These are phyloP conservation scores for Teratosphaeria destructans DNA, from an alignment of 2,329 filamentous ascomycete species.

Conservation along the genomic window DNA sequence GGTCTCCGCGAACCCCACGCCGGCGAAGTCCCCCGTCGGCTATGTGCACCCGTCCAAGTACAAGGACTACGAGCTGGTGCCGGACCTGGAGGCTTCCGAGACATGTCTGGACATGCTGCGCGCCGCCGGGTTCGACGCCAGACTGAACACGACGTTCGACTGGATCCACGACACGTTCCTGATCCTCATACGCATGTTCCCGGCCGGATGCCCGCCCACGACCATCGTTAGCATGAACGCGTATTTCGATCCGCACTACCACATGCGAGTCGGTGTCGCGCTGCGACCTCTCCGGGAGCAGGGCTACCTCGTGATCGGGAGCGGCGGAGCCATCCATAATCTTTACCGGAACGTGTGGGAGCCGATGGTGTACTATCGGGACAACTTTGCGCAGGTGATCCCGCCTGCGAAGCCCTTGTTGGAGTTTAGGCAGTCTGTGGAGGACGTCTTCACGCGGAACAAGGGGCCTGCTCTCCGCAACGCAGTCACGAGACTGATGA, in stretches of 20 bases:
- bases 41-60: conserved; percentile 59
- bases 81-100: conserved; percentile 46
- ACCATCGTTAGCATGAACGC: conserved; percentile 49
- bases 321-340: conserved; percentile 59
- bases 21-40: conserved; percentile 53
- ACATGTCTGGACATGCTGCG: conserved; percentile 42
- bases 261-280: conserved; percentile 47
- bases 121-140: conserved; percentile 44
- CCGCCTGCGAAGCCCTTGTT: conserved; percentile 52
- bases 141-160: conserved; percentile 47
- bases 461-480: conserved; percentile 45
- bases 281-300: conserved; percentile 46
- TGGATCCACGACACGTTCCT: conserved; percentile 67
- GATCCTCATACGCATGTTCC: conserved; percentile 61
- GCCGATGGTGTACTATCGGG: conserved; percentile 52
- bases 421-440: conserved; percentile 55
- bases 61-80: conserved; percentile 48
- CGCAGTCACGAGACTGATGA: conserved; percentile 53
- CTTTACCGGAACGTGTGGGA: conserved; percentile 57
- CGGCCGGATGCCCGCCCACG: conserved; percentile 53
- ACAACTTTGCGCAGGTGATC: conserved; percentile 51
- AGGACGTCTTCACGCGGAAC: conserved; percentile 48
- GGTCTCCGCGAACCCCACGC: conserved; percentile 50
- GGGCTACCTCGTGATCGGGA: conserved; percentile 47
- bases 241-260: conserved; percentile 46